A percentile compares a stretch with the other conserved stretches of the same genome.
phyloP scores from a whole-genome alignment of 2,329 filamentous ascomycete species.

The Aplosporella prunicola region DNA sequence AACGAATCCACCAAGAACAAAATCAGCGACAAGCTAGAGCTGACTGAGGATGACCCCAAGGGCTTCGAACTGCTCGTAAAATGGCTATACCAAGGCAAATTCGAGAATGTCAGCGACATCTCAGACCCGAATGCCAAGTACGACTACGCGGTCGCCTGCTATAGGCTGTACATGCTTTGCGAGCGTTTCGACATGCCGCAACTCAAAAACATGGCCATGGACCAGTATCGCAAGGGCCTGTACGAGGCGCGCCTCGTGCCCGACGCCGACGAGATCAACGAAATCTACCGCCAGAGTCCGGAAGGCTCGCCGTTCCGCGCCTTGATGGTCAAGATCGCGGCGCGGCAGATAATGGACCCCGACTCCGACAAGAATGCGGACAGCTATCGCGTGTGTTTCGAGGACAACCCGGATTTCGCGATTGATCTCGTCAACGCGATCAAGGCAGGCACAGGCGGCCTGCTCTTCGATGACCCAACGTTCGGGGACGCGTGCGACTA shows the following conservation, averaged over 20 bases:
- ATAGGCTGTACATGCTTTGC: constrained; percentile 45
- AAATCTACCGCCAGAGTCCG: constrained; percentile 41
- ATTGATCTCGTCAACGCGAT: constrained; percentile 46
- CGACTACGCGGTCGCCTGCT: constrained; percentile 44
- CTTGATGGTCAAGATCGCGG: constrained; percentile 45
- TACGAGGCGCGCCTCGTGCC: constrained; percentile 43
- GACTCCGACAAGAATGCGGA: constrained; percentile 40
- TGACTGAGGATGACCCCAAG: constrained; percentile 40
- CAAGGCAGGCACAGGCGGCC: constrained; percentile 38
- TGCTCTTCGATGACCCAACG: constrained; percentile 45
- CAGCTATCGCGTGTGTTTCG: constrained; percentile 42
- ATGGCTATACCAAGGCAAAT: constrained; percentile 47
- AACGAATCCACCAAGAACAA: constrained; percentile 28
- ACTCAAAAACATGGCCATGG: constrained; percentile 46
- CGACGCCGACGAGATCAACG: constrained; percentile 45
- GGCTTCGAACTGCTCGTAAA: constrained; percentile 48
- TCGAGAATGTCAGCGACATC: constrained; percentile 41
- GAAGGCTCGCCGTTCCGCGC: constrained; percentile 38
- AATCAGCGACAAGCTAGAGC: constrained; percentile 33
- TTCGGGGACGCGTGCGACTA: constrained; percentile 37
- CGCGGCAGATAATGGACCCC: constrained; percentile 49
- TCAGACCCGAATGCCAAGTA: constrained; percentile 40
- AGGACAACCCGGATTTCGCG: constrained; percentile 42
- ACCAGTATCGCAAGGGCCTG: constrained; percentile 44
- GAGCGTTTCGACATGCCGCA: constrained; percentile 41